Percentiles rank a stretch among this genome's conserved stretches.
Conservation (phyloP, 805 yeast genomes). For the Brettanomyces custersianus region DNA sequence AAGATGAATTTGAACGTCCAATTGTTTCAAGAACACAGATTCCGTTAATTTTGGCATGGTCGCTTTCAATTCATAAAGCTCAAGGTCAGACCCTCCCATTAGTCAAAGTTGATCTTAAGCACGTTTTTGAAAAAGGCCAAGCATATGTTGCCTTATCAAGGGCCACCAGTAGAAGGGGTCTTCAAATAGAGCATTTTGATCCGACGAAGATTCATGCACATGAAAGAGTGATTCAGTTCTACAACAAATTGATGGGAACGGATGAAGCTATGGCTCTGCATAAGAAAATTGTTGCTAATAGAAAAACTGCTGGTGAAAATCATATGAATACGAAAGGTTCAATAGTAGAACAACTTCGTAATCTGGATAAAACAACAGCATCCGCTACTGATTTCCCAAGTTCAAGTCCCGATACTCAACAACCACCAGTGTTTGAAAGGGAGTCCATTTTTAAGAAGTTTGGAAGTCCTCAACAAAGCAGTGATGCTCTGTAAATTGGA, state of each 20-base stretch:
- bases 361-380: neutral
- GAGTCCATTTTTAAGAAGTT: neutral
- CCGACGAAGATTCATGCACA: slow-evolving; percentile 59
- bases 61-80: slow-evolving; percentile 88
- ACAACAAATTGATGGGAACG: slow-evolving; percentile 35
- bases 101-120: slow-evolving; percentile 67
- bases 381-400: neutral
- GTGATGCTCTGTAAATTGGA: neutral
- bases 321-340: neutral
- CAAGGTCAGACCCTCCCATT: slow-evolving; percentile 85
- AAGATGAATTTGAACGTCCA: slow-evolving; percentile 60
- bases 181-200: slow-evolving; percentile 72
- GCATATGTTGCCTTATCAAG: slow-evolving; percentile 93
- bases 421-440: neutral
- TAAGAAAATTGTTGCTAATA: slow-evolving; percentile 3
- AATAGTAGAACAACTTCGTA: neutral
- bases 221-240: slow-evolving; percentile 62
- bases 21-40: slow-evolving; percentile 70
- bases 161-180: slow-evolving; percentile 68
- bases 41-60: slow-evolving; percentile 93
- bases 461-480: neutral
- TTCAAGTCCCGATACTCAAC: neutral
- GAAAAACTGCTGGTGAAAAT: slow-evolving; percentile 1
- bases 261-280: slow-evolving; percentile 18
- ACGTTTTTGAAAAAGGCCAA: slow-evolving; percentile 85